These are phyloP conservation scores for Termitomyces titanicus DNA, from an alignment of 768 basidiomycete species.

Conservation along the genomic window DNA sequence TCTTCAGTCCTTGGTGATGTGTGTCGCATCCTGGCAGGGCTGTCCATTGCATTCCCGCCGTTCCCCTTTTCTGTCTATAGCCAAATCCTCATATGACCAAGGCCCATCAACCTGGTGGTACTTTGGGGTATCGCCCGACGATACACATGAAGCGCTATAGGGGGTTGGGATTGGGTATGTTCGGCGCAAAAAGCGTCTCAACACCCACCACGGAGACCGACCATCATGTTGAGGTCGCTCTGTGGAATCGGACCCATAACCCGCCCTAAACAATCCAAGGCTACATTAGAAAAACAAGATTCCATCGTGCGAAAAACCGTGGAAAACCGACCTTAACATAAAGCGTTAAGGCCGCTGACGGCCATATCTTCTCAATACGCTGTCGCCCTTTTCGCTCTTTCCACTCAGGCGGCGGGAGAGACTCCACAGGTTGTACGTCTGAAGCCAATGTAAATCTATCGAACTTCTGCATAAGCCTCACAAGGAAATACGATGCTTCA, in stretches of 20 bases:
- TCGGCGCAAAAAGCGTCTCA: no score
- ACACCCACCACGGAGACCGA: not conserved
- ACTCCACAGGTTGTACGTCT: constrained; percentile 59
- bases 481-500: constrained; percentile 71
- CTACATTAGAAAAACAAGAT: not conserved
- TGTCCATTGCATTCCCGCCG: no score
- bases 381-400: constrained; percentile 44
- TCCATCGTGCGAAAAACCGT: not conserved
- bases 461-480: constrained; percentile 62
- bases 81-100: not conserved
- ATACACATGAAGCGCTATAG: not conserved
- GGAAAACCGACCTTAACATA: constrained; percentile 53
- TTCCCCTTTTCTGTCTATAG: not conserved
- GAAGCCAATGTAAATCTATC: constrained; percentile 55
- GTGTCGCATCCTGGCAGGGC: no score
- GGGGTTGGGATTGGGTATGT: no score
- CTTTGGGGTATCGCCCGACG: no score
- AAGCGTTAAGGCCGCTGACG: constrained; percentile 59
- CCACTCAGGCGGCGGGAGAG: constrained; percentile 63
- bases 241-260: constrained; percentile 52
- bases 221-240: constrained; percentile 13
- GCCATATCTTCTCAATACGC: constrained; percentile 56
- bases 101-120: no score
- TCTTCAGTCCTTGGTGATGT: no score
- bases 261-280: constrained; percentile 40